Evolutionary conservation across 805 yeast species (phyloP).

Genomic region (Candida ovalis): DNA sequence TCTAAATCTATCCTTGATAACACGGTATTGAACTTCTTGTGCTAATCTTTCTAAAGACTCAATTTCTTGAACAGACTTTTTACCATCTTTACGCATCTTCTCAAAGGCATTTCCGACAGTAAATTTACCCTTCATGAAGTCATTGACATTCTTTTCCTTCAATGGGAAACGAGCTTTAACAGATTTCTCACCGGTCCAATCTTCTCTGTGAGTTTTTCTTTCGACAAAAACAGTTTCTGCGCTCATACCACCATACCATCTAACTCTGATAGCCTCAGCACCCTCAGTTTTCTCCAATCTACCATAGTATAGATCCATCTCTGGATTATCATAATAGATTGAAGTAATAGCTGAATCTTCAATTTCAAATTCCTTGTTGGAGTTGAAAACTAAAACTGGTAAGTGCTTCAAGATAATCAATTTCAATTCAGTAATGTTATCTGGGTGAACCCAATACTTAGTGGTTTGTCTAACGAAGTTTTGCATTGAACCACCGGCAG

Average conservation of each 20-base stretch:
- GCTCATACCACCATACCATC: constrained; percentile 99
- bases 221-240: constrained; percentile 92
- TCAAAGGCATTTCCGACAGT: constrained; percentile 89
- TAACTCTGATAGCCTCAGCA: constrained; percentile 95
- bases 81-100: constrained; percentile 89
- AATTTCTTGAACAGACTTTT: constrained; percentile 80
- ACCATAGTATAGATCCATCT: constrained; percentile 89
- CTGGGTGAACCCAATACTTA: constrained; percentile 99
- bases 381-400: constrained; percentile 94
- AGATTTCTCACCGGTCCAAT: constrained; percentile 99
- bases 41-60: constrained; percentile 92
- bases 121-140: constrained; percentile 75
- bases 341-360: constrained; percentile 98
- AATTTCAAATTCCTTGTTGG: constrained; percentile 90
- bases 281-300: constrained; percentile 96
- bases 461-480: constrained; percentile 98
- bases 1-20: constrained; percentile 75
- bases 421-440: constrained; percentile 94
- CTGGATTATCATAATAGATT: constrained; percentile 87
- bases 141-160: constrained; percentile 87
- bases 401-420: constrained; percentile 88
- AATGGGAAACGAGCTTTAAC: constrained; percentile 94
- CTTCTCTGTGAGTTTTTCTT: constrained; percentile 97
- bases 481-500: constrained; percentile 98
- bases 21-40: constrained; percentile 86